Percentiles rank a stretch among this genome's conserved stretches.
Evolutionary conservation across 148 eudicot genomes (phyloP).

Genomic region (Rhododendron ovatum): DNA sequence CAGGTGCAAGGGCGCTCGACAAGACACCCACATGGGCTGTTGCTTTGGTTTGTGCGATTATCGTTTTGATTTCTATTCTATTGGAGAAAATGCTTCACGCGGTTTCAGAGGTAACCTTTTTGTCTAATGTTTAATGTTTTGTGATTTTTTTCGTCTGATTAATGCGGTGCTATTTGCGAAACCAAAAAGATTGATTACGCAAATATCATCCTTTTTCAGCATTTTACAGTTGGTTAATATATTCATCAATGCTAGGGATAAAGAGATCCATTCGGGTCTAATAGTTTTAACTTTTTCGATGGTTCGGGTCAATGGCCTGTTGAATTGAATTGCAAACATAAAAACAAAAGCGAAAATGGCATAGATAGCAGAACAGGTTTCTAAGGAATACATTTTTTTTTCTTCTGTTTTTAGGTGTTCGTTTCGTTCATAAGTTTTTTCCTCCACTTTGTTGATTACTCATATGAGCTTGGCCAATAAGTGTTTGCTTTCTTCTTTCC

Average conservation of each 20-base stretch:
- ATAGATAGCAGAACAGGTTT: not conserved
- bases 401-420: not conserved
- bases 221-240: not conserved
- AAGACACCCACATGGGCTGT: conserved; percentile 94
- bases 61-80: conserved; percentile 54
- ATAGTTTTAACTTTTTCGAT: not conserved
- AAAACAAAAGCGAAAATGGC: not conserved
- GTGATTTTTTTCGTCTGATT: not conserved
- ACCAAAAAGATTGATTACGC: not conserved
- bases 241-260: not conserved
- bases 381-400: no score
- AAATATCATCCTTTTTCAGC: not conserved
- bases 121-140: not conserved
- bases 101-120: conserved; percentile 39
- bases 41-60: conserved; percentile 58
- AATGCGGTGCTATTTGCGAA: not conserved
- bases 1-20: conserved; percentile 54
- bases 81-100: conserved; percentile 63
- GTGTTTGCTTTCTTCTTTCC: not conserved
- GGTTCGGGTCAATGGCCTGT: not conserved
- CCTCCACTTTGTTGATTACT: not conserved
- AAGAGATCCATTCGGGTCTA: not conserved
- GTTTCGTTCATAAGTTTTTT: not conserved
- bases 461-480: not conserved
- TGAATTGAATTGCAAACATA: not conserved